These are phyloP conservation scores for Picea glauca DNA, from an alignment of 75 land plant genomes.

Conservation along the genomic window DNA sequence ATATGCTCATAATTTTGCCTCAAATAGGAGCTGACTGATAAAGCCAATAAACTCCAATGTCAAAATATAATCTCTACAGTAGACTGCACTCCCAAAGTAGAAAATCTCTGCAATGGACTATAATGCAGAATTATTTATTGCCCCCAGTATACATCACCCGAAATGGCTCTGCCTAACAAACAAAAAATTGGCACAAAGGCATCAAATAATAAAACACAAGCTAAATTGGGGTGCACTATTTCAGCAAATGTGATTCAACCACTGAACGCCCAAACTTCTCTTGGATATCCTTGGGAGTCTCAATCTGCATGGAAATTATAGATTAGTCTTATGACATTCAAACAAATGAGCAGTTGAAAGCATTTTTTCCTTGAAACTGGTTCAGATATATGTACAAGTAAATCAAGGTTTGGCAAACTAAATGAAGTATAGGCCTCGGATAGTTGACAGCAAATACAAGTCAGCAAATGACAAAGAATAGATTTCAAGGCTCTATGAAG, in stretches of 20 bases:
- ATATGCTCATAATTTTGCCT: no score
- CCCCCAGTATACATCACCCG: background rate
- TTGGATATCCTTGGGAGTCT: constrained; percentile 85
- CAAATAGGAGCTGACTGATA: no score
- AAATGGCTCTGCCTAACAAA: background rate
- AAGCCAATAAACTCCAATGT: no score
- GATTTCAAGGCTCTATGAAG: background rate
- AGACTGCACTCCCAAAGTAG: background rate
- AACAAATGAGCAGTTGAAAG: background rate
- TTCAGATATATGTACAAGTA: background rate
- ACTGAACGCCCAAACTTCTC: constrained; percentile 80
- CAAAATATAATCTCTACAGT: background rate
- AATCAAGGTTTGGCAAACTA: background rate
- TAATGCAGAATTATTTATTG: background rate
- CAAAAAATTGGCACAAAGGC: background rate
- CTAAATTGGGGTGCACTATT: background rate
- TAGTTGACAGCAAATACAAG: background rate
- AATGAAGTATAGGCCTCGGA: background rate
- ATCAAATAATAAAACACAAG: background rate
- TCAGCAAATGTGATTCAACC: constrained; percentile 59
- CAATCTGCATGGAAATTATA: constrained; percentile 51
- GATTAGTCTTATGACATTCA: background rate
- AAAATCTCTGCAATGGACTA: background rate
- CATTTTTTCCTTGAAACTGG: background rate
- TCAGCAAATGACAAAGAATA: background rate